Base-by-base conservation (phyloP, 768 basidiomycete species). In the Trametes cinnabarina region DNA sequence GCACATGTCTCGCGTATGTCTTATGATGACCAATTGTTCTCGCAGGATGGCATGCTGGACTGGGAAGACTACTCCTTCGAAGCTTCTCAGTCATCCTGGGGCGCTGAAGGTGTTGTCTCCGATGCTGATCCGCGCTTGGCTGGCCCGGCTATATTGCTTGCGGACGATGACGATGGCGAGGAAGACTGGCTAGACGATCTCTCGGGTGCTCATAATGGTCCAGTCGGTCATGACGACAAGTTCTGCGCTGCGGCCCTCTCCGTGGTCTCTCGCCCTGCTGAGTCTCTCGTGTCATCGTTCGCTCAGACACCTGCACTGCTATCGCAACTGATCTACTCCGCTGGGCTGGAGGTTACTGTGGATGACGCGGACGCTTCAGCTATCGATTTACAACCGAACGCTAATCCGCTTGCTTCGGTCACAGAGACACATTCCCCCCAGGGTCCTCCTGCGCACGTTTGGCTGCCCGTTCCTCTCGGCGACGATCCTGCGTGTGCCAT, bases 141-240 rank as follows among this genome's bases (percentile, higher is more conserved):
- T 28, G 40, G 42, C 42, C 42, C 49, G 39, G 51, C n/a, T 7
- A n/a, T 48, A 32, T n/a, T 32, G 30, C 28, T 55, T 20, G 26
- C 55, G 46, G 51, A n/a, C n/a, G n/a, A 22, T 9, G 40, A 55
- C 22, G 58, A 60, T 22, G 47, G 55, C 46, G 58, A 61, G 17
- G 50, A 50, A 34, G 41, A 19, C 48, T 55, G 53, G 53, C 35
- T 44, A 8, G 48, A 32, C 50, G 43, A 40, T 39, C 49, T 51
- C 4, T 37, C 30, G 26, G 26, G 12, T 22, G 39, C 39, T 42
- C 10, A 47, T 19, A 48, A n/a, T n/a, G n/a, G n/a, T n/a, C 19
- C 49, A 46, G 17, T 20, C 35, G 41, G 12, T 7, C 44, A 17
- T 4, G 23, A 14, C 42, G 42, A 35, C 25, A 26, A 32, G 47